Conservation (phyloP, 352 stramenopile species). For the Pythium oligandrum region DNA sequence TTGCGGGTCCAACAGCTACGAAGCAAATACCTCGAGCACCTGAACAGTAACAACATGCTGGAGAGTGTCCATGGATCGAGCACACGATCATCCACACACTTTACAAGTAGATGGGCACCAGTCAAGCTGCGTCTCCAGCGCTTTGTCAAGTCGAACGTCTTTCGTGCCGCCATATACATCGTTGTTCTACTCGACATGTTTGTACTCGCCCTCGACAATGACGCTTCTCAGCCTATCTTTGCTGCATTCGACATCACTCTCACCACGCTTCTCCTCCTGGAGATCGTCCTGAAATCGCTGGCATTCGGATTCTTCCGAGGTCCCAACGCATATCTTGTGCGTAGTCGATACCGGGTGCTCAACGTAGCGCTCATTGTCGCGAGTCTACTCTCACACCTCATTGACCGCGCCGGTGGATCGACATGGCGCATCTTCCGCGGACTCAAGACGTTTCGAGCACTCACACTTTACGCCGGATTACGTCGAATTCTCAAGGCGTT, state of each 20-base stretch:
- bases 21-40: constrained; percentile 16
- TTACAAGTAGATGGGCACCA: no score
- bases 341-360: constrained; percentile 38
- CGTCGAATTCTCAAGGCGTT: constrained; percentile 66
- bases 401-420: constrained; percentile 4
- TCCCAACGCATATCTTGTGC: constrained; percentile 43
- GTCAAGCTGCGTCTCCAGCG: constrained; percentile 20
- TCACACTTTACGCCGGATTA: constrained; percentile 61
- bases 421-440: constrained; percentile 53
- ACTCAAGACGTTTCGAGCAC: constrained; percentile 57
- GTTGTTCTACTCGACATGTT: constrained; percentile 48
- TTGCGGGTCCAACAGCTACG: constrained; percentile 38
- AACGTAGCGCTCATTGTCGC: constrained; percentile 42
- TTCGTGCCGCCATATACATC: constrained; percentile 37
- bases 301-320: constrained; percentile 44
- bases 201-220: constrained; percentile 39
- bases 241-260: constrained; percentile 45
- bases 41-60: no score
- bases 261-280: constrained; percentile 53
- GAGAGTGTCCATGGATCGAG: no score
- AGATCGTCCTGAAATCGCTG: constrained; percentile 51
- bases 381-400: constrained; percentile 47
- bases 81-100: no score
- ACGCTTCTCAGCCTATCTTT: constrained; percentile 11
- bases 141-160: constrained; percentile 40